Conservation (phyloP, 2,329 filamentous ascomycete species). For the Pleoardoris graminearum region DNA sequence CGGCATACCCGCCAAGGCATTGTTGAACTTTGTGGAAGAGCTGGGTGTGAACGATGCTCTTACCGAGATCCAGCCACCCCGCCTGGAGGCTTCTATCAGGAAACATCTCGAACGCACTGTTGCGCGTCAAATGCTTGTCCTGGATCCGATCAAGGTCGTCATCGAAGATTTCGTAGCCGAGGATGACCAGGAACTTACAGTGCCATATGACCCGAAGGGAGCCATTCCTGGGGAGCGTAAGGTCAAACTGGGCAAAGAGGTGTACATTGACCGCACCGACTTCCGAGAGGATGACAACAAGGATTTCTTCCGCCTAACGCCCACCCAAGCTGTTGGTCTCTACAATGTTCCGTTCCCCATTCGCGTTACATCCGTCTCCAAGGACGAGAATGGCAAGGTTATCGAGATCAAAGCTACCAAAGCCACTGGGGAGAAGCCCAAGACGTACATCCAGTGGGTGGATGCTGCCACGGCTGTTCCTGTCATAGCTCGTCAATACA, state of each 20-base stretch:
- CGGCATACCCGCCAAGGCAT: conserved; percentile 84
- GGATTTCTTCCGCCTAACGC: conserved; percentile 78
- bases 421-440: conserved; percentile 72
- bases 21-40: conserved; percentile 88
- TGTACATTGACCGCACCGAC: conserved; percentile 83
- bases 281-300: conserved; percentile 73
- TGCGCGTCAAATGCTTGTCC: conserved; percentile 83
- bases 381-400: conserved; percentile 67
- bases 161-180: conserved; percentile 76
- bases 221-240: conserved; percentile 62
- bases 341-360: conserved; percentile 72
- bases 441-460: conserved; percentile 83
- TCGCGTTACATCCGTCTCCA: conserved; percentile 68
- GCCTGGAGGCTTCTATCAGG: conserved; percentile 85
- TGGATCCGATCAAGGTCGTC: conserved; percentile 80
- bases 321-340: conserved; percentile 73
- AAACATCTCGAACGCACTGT: conserved; percentile 87
- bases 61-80: conserved; percentile 75
- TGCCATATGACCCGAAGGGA: conserved; percentile 79
- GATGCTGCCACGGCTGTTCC: conserved; percentile 66
- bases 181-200: conserved; percentile 67
- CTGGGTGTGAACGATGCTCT: conserved; percentile 84
- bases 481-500: conserved; percentile 72
- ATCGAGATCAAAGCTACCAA: conserved; percentile 69
- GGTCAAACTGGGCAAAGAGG: conserved; percentile 70